Conservation (phyloP, 192 early-diverging fungal species). For the Dissophora ornata region DNA sequence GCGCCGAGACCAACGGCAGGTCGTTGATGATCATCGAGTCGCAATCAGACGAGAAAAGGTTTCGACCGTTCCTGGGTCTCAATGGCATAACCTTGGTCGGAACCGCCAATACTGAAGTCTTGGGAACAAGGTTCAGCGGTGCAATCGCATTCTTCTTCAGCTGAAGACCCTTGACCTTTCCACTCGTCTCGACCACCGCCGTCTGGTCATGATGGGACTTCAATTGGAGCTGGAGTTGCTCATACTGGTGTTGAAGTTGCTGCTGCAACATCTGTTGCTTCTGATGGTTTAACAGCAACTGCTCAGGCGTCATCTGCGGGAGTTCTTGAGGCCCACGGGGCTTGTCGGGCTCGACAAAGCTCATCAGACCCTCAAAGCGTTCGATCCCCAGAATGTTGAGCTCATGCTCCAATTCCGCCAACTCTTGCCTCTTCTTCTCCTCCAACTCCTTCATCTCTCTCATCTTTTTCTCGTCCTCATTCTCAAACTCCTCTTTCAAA, state of each 20-base stretch:
- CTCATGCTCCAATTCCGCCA: slow-evolving; percentile 22
- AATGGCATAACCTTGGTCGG: neutral
- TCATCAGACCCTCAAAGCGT: slow-evolving; percentile 7
- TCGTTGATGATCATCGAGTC: slow-evolving; percentile 28
- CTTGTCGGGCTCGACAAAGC: slow-evolving; percentile 11
- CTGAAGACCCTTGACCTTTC: too few species aligned
- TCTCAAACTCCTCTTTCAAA: slow-evolving; percentile 15
- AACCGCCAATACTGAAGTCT: neutral
- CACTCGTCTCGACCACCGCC: neutral
- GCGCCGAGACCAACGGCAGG: neutral
- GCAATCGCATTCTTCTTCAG: neutral
- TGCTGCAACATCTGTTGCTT: slow-evolving; percentile 17
- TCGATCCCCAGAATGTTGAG: slow-evolving; percentile 13
- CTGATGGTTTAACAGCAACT: neutral
- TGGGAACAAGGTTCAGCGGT: neutral
- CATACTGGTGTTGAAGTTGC: slow-evolving; percentile 12
- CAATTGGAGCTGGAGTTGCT: slow-evolving; percentile 17
- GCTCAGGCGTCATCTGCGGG: neutral
- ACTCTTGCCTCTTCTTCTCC: slow-evolving; percentile 1
- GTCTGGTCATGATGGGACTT: neutral
- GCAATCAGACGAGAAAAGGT: slow-evolving; percentile 6
- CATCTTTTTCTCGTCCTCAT: slow-evolving; percentile 12
- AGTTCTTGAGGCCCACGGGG: neutral
- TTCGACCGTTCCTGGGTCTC: slow-evolving; percentile 9
- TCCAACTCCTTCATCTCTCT: neutral